These are phyloP conservation scores for Aureobasidium sp. DNA, from an alignment of 2,329 filamentous ascomycete genomes.

Conservation along the genomic window DNA sequence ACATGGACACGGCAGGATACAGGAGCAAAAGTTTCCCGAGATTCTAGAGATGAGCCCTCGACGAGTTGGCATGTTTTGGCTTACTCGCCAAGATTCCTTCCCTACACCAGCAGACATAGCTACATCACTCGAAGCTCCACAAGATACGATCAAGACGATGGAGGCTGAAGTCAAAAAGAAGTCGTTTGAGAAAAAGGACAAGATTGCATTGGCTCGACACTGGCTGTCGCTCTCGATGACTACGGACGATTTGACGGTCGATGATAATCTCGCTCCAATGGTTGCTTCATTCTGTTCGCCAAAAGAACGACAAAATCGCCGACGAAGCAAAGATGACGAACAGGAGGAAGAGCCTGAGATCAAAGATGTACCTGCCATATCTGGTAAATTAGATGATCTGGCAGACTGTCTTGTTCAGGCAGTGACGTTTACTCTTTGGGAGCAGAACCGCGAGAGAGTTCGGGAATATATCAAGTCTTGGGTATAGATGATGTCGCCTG, in stretches of 20 bases:
- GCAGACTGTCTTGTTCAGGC: conserved; percentile 84
- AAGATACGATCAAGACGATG: not conserved
- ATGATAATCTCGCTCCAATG: conserved; percentile 31
- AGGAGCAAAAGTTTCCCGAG: conserved; percentile 28
- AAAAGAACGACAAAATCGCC: conserved; percentile 25
- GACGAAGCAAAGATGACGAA: conserved; percentile 24
- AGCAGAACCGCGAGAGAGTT: conserved; percentile 56
- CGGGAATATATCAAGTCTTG: not conserved
- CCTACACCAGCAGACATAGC: conserved; percentile 23
- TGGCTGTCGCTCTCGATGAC: conserved; percentile 49
- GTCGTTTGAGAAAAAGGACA: conserved; percentile 60
- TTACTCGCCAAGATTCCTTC: conserved; percentile 26
- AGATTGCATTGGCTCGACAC: conserved; percentile 67
- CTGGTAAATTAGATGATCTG: conserved; percentile 80
- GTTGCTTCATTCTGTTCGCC: conserved; percentile 31
- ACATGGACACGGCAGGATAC: conserved; percentile 18
- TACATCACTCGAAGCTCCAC: not conserved
- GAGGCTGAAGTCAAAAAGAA: conserved; percentile 26
- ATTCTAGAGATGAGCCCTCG: conserved; percentile 60
- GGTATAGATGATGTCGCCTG: not conserved
- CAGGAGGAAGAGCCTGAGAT: not conserved
- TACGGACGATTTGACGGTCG: conserved; percentile 14
- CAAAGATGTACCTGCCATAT: not conserved
- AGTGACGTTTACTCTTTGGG: conserved; percentile 81
- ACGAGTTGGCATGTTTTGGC: conserved; percentile 64